Evolutionary conservation across 2,329 filamentous ascomycete genomes (phyloP), one percentile per base, ranked within the genome.

Genomic region (Nemania serpens): DNA sequence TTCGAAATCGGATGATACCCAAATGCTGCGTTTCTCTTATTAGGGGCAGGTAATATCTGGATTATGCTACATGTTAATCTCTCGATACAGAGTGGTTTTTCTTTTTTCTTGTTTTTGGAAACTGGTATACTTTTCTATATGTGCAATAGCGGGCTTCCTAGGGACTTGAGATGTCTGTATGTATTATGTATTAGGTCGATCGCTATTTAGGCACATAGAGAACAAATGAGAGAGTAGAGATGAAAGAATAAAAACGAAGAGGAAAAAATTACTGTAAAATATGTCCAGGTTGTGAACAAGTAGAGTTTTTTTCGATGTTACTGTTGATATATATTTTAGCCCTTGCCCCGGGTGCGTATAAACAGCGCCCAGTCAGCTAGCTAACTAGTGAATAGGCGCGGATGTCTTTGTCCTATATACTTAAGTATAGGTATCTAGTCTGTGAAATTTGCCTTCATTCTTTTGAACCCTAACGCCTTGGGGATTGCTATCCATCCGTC

Each of bases 1-100:
- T 17, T 50, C 15, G 33, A 42, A 37, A 42, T 49, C 39, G n/a
- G 56, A 50, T 25, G 56, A 59, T 56, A 63, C 48, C 56, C 42
- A 50, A 55, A 12, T 33, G 17, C 25, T 48, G 34, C 20, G 34
- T 51, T 50, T 45, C 18, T 50, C 50, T 5, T 6, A 50, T 48
- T 43, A 13, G 33, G 20, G 10, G 17, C 37, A 37, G 43, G 50
- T 29, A 25, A 36, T 36, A 29, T 29, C 22, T 20, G 41, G 18
- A 39, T 29, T 29, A 29, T 3, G 25, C 25, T 7, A 29, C 25
- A 7, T 7, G 25, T 29, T 3, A 7, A 29, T 29, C 25, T 29
- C 25, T 29, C 25, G 25, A 29, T 29, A 29, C 25, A 29, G 7
- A 29, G 25, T 7, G 25, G n/a, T n/a, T 29, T 29, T 29, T 29